A percentile compares a stretch with the other conserved stretches of the same genome.
phyloP scores from a whole-genome alignment of 2,329 filamentous ascomycete species.

The Hysterium pulicare region DNA sequence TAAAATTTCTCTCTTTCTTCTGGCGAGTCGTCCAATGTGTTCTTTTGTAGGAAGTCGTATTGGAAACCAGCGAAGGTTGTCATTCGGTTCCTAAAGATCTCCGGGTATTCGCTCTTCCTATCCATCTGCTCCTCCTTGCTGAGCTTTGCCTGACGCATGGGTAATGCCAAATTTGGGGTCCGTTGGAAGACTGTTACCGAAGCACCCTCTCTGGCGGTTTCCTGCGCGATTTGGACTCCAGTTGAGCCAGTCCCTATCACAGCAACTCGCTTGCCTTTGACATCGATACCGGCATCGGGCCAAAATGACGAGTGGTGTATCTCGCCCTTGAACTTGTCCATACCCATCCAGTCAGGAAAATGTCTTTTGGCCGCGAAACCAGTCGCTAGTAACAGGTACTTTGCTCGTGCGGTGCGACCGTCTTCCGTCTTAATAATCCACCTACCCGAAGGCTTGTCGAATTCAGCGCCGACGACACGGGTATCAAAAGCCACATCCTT shows the following conservation, averaged over 20 bases:
- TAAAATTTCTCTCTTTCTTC: constrained; percentile 45
- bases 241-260: constrained; percentile 64
- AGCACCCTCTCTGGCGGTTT: constrained; percentile 52
- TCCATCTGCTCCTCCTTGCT: constrained; percentile 51
- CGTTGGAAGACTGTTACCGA: constrained; percentile 61
- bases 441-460: constrained; percentile 45
- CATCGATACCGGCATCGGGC: constrained; percentile 56
- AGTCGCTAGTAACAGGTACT: constrained; percentile 53
- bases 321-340: constrained; percentile 58
- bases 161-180: constrained; percentile 63
- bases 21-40: constrained; percentile 48
- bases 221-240: constrained; percentile 63
- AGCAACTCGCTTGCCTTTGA: constrained; percentile 57
- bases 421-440: constrained; percentile 54
- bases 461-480: constrained; percentile 52
- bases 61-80: constrained; percentile 58
- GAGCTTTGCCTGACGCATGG: constrained; percentile 54
- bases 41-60: constrained; percentile 54
- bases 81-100: constrained; percentile 52
- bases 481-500: constrained; percentile 58
- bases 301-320: constrained; percentile 61
- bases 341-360: constrained; percentile 58
- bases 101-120: constrained; percentile 39
- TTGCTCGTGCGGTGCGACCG: constrained; percentile 49
- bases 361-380: constrained; percentile 61